A percentile compares a stretch with the other conserved stretches of the same genome.
Conservation (phyloP, 176 grass and related monocot genomes). For the Oropetium thomaeum region DNA sequence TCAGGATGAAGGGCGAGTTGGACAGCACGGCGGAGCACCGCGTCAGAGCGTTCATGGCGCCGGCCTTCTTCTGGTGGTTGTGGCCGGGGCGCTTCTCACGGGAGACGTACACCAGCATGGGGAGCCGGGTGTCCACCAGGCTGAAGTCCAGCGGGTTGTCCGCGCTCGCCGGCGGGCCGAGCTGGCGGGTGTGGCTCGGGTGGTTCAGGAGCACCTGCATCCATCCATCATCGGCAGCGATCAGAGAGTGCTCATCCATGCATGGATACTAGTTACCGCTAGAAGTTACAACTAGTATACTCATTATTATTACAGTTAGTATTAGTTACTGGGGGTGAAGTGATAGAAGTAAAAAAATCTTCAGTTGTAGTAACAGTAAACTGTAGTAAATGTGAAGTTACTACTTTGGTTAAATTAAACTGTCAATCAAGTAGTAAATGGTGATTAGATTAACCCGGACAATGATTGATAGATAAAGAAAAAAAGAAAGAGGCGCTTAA, state of each 20-base stretch:
- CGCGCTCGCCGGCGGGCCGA: constrained; percentile 48
- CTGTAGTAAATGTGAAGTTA: neutral
- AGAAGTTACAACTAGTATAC: neutral
- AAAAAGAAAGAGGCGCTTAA: too few relatives aligned
- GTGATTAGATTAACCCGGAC: neutral
- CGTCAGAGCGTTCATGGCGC: constrained; percentile 86
- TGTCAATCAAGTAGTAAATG: neutral
- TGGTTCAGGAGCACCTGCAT: constrained; percentile 65
- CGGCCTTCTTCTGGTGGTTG: constrained; percentile 94
- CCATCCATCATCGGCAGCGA: neutral
- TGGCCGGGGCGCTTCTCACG: constrained; percentile 74
- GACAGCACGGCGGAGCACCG: constrained; percentile 61
- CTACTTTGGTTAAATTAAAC: too few relatives aligned
- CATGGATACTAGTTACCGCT: neutral
- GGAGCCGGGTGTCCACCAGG: constrained; percentile 52
- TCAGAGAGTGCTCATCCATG: neutral
- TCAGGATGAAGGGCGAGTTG: constrained; percentile 76
- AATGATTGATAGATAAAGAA: neutral
- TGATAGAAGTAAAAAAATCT: too few relatives aligned
- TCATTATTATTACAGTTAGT: too few relatives aligned
- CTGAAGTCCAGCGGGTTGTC: constrained; percentile 58
- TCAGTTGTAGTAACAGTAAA: neutral
- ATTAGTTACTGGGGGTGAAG: too few relatives aligned
- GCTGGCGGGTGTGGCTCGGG: constrained; percentile 38
- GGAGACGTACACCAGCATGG: constrained; percentile 74